phyloP scores from a whole-genome alignment of 805 yeast genomes.

The Cyberlindnera samutprakarnensis region DNA sequence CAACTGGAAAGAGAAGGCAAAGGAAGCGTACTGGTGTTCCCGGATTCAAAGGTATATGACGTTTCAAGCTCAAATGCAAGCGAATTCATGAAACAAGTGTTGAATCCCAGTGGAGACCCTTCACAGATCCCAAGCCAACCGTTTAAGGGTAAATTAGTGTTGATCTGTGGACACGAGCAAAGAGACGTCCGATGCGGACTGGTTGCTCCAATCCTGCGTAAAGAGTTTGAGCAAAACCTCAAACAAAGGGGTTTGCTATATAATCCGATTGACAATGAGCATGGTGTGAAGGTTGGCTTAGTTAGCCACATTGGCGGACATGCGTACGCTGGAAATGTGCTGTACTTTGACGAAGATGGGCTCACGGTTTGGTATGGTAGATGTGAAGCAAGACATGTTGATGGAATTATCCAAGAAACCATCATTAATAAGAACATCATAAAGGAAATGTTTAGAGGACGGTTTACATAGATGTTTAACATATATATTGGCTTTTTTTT shows the following conservation, averaged over 20 bases:
- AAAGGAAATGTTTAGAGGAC: slow-evolving; percentile 50
- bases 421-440: slow-evolving; percentile 42
- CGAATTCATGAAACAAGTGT: slow-evolving; percentile 33
- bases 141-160: slow-evolving; percentile 23
- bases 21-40: slow-evolving; percentile 37
- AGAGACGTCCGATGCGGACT: slow-evolving; percentile 64
- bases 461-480: slow-evolving; percentile 2
- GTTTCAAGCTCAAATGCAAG: slow-evolving; percentile 11
- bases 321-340: slow-evolving; percentile 74
- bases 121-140: slow-evolving; percentile 16
- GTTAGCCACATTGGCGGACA: slow-evolving; percentile 84
- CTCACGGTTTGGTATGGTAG: slow-evolving; percentile 64
- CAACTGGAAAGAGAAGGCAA: slow-evolving; percentile 17
- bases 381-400: slow-evolving; percentile 59
- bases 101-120: slow-evolving; percentile 29
- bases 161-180: slow-evolving; percentile 60
- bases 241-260: slow-evolving; percentile 25
- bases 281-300: slow-evolving; percentile 38
- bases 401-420: slow-evolving; percentile 54
- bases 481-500: too few species aligned
- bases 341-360: slow-evolving; percentile 41
- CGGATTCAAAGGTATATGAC: slow-evolving; percentile 39
- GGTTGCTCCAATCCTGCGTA: slow-evolving; percentile 48
- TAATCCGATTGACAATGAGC: slow-evolving; percentile 11
- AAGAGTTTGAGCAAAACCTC: slow-evolving; percentile 43